Conservation (phyloP, 805 yeast genomes). For the Saturnispora silvae region DNA sequence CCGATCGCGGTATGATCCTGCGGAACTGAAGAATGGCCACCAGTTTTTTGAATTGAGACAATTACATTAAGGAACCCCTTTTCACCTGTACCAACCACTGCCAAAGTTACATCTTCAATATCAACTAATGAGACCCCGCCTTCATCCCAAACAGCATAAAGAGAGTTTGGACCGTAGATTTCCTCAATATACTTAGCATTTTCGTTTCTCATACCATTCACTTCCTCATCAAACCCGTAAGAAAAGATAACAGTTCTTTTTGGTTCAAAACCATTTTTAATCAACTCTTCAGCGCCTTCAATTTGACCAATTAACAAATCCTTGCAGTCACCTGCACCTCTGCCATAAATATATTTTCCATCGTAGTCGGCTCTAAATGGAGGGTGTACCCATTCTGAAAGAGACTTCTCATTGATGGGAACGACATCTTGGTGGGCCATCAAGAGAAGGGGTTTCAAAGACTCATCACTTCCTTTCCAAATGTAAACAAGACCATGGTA, state of each 20-base stretch:
- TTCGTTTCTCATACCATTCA: constrained; percentile 29
- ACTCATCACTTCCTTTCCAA: constrained; percentile 32
- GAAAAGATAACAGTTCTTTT: constrained; percentile 34
- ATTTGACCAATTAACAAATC: constrained; percentile 32
- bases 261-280: constrained; percentile 29
- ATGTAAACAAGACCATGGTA: constrained; percentile 34
- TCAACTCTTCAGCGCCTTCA: constrained; percentile 24
- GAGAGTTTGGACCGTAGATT: constrained; percentile 32
- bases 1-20: constrained; percentile 41
- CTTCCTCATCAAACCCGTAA: constrained; percentile 44
- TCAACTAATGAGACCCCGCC: constrained; percentile 29
- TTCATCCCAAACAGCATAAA: constrained; percentile 38
- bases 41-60: constrained; percentile 34
- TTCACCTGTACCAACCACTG: constrained; percentile 38
- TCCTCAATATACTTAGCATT: constrained; percentile 28
- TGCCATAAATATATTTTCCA: constrained; percentile 29
- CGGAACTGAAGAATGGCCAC: constrained; percentile 43
- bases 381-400: constrained; percentile 29
- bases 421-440: constrained; percentile 45
- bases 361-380: constrained; percentile 31
- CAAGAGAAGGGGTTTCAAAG: constrained; percentile 34
- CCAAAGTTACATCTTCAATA: constrained; percentile 29
- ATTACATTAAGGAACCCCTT: constrained; percentile 35
- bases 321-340: constrained; percentile 36
- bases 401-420: constrained; percentile 34